These are phyloP conservation scores for Pyrrhoderma noxium DNA, from an alignment of 1,284 basidiomycete genomes.

Conservation along the genomic window DNA sequence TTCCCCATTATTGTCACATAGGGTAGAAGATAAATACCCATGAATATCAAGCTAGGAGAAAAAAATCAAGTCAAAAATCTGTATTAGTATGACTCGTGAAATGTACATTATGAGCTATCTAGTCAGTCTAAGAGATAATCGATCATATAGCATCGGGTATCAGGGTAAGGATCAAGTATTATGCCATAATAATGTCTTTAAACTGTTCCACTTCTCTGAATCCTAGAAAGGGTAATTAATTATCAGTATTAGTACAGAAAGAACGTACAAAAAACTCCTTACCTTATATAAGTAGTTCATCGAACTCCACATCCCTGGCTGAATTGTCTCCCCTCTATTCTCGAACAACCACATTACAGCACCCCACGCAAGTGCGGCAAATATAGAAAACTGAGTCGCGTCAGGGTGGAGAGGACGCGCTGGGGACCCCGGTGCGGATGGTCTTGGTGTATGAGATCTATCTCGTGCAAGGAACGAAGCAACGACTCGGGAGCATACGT, in stretches of 20 bases:
- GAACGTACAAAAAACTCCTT: neutral
- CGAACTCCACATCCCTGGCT: constrained; percentile 88
- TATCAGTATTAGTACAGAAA: neutral
- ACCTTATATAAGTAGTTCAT: constrained; percentile 69
- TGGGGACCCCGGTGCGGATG: constrained; percentile 30
- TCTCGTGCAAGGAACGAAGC: constrained; percentile 83
- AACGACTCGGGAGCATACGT: constrained; percentile 84
- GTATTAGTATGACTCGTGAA: too few species aligned
- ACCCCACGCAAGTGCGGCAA: constrained; percentile 91
- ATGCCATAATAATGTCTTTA: constrained; percentile 72
- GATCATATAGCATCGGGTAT: neutral
- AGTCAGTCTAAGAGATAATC: too few species aligned
- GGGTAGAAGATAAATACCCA: too few species aligned
- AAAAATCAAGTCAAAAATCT: too few species aligned
- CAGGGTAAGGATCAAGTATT: constrained; percentile 37
- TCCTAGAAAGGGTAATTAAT: constrained; percentile 33
- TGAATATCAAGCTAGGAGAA: too few species aligned
- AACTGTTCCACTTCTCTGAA: constrained; percentile 64
- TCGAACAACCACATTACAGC: constrained; percentile 97
- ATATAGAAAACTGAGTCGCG: constrained; percentile 75
- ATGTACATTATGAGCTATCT: too few species aligned
- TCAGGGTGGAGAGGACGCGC: constrained; percentile 75
- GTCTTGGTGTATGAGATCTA: constrained; percentile 21
- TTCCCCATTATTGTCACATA: too few species aligned
- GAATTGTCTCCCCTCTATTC: constrained; percentile 78